A percentile compares a stretch with the other conserved stretches of the same genome.
phyloP scores from a whole-genome alignment of 768 basidiomycete genomes.

The Collybiopsis luxurians region DNA sequence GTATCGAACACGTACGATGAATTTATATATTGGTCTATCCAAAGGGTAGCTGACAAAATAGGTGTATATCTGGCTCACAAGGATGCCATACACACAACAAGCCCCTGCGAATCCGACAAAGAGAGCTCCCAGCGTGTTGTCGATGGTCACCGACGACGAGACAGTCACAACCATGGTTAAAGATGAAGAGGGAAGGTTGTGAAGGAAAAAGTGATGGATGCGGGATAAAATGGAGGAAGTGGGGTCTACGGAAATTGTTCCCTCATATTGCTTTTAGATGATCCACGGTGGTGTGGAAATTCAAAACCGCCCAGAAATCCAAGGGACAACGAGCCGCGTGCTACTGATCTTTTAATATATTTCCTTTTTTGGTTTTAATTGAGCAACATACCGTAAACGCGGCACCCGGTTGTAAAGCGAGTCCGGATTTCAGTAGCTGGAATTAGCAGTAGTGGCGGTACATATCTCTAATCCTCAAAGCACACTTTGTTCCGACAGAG shows the following conservation, averaged over 20 bases:
- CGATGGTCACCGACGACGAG: conserved; percentile 20
- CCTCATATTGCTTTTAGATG: not conserved
- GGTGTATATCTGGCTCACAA: conserved; percentile 49
- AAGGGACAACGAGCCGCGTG: not conserved
- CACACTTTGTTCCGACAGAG: too few relatives aligned
- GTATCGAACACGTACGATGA: conserved; percentile 41
- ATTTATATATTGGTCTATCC: conserved; percentile 50
- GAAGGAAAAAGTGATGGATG: not conserved
- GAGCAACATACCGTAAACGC: not conserved
- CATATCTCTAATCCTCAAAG: too few relatives aligned
- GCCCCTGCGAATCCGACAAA: conserved; percentile 58
- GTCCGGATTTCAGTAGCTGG: too few relatives aligned
- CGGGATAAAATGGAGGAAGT: not conserved
- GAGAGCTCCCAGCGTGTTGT: conserved; percentile 58
- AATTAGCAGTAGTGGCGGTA: too few relatives aligned
- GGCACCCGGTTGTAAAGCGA: not conserved
- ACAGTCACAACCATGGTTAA: not conserved
- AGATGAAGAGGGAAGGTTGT: not conserved
- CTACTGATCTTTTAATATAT: not conserved
- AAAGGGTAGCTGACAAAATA: conserved; percentile 56
- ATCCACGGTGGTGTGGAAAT: not conserved
- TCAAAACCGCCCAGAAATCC: not conserved
- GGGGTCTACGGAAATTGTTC: not conserved
- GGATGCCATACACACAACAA: conserved; percentile 50
- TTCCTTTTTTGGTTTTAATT: not conserved